These are phyloP conservation scores for Beauveria asiatica DNA, from an alignment of 2,329 filamentous ascomycete species.

Conservation along the genomic window DNA sequence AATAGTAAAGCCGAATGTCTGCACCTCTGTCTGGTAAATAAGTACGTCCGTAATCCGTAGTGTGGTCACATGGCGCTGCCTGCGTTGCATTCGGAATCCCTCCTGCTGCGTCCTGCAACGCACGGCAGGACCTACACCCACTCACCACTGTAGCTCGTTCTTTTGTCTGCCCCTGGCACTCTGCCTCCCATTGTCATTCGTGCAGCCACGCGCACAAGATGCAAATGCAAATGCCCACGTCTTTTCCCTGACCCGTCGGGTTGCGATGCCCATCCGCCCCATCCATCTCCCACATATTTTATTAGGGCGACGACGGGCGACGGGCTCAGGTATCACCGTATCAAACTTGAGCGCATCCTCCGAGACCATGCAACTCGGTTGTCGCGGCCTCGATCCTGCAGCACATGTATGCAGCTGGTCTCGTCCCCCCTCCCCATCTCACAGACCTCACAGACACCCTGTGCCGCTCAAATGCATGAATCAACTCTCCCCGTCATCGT, in stretches of 20 bases:
- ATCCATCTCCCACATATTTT: too few relatives aligned
- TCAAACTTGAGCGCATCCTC: too few relatives aligned
- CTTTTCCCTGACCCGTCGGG: neutral
- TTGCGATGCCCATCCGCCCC: neutral
- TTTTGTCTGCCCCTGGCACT: too few relatives aligned
- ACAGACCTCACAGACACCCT: neutral
- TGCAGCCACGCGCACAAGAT: neutral
- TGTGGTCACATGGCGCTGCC: neutral
- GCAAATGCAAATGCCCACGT: neutral
- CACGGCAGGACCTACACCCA: neutral
- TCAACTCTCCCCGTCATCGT: too few relatives aligned
- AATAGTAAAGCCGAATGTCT: neutral
- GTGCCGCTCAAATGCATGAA: neutral
- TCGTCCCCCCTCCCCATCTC: too few relatives aligned
- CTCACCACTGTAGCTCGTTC: too few relatives aligned
- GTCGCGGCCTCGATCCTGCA: too few relatives aligned
- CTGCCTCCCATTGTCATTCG: neutral
- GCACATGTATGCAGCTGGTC: too few relatives aligned
- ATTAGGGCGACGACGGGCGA: too few relatives aligned
- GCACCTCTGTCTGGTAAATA: neutral
- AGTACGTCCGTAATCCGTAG: too few relatives aligned
- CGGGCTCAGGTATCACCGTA: too few relatives aligned
- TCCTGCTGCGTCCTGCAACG: neutral
- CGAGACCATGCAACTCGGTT: neutral
- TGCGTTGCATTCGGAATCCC: neutral